Conservation (phyloP, 208 protist genomes). For the Trypanosoma scelopori region DNA sequence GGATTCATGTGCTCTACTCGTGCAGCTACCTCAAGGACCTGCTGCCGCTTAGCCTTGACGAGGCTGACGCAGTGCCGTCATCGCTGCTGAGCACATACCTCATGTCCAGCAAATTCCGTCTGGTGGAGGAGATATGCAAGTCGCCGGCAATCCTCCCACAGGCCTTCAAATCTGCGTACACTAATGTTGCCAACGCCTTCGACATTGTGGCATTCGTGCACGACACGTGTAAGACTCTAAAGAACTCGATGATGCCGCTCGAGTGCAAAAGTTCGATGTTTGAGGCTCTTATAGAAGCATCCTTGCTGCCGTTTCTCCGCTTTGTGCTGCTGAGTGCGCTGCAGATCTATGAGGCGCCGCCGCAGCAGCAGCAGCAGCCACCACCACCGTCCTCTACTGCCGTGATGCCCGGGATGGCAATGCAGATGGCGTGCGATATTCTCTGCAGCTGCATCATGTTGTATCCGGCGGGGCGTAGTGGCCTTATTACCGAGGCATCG, state of each 20-base stretch:
- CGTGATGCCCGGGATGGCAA: constrained; percentile 26
- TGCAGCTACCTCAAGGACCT: constrained; percentile 69
- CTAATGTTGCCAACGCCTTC: constrained; percentile 31
- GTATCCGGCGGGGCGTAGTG: constrained; percentile 26
- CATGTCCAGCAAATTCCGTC: constrained; percentile 47
- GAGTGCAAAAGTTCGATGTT: constrained; percentile 56
- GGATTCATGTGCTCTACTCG: constrained; percentile 75
- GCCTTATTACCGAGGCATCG: constrained; percentile 17
- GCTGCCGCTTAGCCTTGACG: constrained; percentile 73
- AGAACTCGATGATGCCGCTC: constrained; percentile 50
- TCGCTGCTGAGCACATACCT: constrained; percentile 64
- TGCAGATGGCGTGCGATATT: constrained; percentile 47
- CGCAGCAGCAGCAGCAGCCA: not conserved
- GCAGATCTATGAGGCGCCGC: not conserved
- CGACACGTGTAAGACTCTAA: constrained; percentile 67
- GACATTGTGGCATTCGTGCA: constrained; percentile 62
- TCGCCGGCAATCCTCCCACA: constrained; percentile 37
- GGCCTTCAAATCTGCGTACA: constrained; percentile 34
- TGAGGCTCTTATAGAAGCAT: constrained; percentile 38
- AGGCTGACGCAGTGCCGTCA: constrained; percentile 46
- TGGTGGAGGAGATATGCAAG: constrained; percentile 62
- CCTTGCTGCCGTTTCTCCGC: constrained; percentile 43
- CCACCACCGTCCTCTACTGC: not conserved
- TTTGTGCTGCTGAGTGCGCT: constrained; percentile 26
- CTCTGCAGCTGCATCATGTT: constrained; percentile 33